Percentiles rank a stretch among this genome's conserved stretches.
Conservation (phyloP, 306 rosid genomes). For the Calophaca sinica region DNA sequence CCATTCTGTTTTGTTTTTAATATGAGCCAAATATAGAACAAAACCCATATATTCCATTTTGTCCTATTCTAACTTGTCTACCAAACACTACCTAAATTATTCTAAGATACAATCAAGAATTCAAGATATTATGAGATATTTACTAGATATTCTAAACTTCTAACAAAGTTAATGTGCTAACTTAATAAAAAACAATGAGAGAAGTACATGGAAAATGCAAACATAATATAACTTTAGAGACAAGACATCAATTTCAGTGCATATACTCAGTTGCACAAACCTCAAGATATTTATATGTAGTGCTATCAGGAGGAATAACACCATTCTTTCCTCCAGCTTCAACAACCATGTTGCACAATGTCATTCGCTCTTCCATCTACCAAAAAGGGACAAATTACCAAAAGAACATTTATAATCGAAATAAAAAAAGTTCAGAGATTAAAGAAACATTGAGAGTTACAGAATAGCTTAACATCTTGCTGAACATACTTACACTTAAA, state of each 20-base stretch:
- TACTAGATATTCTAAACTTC: not conserved
- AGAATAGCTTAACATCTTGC: slow-evolving; percentile 15
- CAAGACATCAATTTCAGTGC: slow-evolving; percentile 34
- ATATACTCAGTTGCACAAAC: slow-evolving; percentile 53
- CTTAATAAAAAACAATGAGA: not conserved
- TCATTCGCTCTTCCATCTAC: slow-evolving; percentile 97
- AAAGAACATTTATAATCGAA: slow-evolving; percentile 36
- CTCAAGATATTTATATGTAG: slow-evolving; percentile 90
- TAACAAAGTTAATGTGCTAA: not conserved
- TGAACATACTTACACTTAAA: slow-evolving; percentile 62
- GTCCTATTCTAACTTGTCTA: not conserved
- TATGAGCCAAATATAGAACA: not conserved
- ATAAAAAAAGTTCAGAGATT: not conserved
- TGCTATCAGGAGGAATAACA: slow-evolving; percentile 79
- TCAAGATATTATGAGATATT: not conserved
- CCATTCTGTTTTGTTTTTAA: slow-evolving; percentile 5
- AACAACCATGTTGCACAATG: slow-evolving; percentile 92
- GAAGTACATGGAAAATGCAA: not conserved
- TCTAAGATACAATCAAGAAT: not conserved
- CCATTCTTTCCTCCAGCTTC: slow-evolving; percentile 98
- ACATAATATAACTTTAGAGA: slow-evolving; percentile 21
- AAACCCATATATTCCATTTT: not conserved
- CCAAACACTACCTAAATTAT: not conserved
- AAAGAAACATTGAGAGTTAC: slow-evolving; percentile 25
- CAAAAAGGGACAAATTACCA: slow-evolving; percentile 42